These are phyloP conservation scores for Hypoxylon lienhwacheense DNA, from an alignment of 495 filamentous ascomycete genomes.

Conservation along the genomic window DNA sequence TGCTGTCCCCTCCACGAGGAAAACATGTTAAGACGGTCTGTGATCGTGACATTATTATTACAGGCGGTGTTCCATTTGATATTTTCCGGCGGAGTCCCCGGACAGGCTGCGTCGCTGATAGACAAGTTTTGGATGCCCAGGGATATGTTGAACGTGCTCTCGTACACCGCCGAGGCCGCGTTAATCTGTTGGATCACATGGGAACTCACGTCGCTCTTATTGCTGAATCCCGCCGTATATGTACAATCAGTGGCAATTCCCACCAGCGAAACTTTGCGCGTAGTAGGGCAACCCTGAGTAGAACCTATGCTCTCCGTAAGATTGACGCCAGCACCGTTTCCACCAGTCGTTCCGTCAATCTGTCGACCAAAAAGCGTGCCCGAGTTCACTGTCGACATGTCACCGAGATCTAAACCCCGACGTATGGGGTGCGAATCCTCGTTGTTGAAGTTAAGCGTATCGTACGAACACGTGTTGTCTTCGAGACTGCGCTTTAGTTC, in stretches of 20 bases:
- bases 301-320: constrained; percentile 78
- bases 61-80: constrained; percentile 85
- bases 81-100: constrained; percentile 60
- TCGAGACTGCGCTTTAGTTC: constrained; percentile 43
- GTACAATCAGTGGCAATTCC: constrained; percentile 92
- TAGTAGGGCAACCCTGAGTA: constrained; percentile 79
- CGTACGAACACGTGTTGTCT: constrained; percentile 57
- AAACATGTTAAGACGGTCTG: constrained; percentile 81
- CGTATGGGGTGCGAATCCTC: constrained; percentile 69
- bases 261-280: constrained; percentile 85
- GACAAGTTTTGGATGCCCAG: constrained; percentile 86
- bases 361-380: constrained; percentile 48
- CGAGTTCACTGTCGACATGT: constrained; percentile 39
- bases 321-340: constrained; percentile 84
- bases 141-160: constrained; percentile 90
- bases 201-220: constrained; percentile 57
- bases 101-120: constrained; percentile 68
- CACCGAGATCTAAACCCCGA: constrained; percentile 39
- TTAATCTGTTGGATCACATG: constrained; percentile 87
- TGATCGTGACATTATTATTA: constrained; percentile 62
- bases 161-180: constrained; percentile 81
- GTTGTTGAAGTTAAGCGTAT: constrained; percentile 70
- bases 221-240: constrained; percentile 71
- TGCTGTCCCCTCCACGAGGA: constrained; percentile 78
- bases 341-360: constrained; percentile 59